Conservation (phyloP, 75 land plant species). For the Sequoiadendron giganteum region DNA sequence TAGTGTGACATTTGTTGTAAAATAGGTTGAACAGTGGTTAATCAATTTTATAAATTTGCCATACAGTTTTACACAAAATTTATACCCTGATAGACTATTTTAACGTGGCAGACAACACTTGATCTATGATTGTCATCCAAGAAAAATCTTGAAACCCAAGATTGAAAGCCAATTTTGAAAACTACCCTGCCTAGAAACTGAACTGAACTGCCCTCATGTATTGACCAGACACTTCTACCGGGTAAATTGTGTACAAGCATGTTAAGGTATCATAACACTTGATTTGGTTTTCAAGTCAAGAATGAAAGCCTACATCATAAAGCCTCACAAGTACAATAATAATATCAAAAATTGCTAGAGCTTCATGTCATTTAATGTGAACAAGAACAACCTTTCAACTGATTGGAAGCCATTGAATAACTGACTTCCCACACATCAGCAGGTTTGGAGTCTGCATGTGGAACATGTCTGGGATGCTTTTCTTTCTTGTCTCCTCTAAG, state of each 20-base stretch:
- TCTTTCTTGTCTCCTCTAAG: slow-evolving; percentile 92
- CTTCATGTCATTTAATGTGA: slow-evolving; percentile 30
- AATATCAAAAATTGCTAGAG: background rate
- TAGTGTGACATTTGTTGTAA: no score
- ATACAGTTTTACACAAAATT: no score
- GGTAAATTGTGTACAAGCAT: background rate
- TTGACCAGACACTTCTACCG: background rate
- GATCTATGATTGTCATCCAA: background rate
- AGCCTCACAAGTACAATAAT: background rate
- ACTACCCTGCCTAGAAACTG: background rate
- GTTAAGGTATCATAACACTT: background rate
- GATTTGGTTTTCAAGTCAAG: background rate
- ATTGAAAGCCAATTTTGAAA: background rate
- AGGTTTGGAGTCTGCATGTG: slow-evolving; percentile 61
- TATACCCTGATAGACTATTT: background rate
- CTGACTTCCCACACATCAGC: slow-evolving; percentile 76
- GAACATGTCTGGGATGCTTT: slow-evolving; percentile 91
- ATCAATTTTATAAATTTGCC: no score
- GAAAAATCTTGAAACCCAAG: background rate
- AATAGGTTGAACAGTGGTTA: no score
- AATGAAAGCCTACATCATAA: background rate
- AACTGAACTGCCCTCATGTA: background rate
- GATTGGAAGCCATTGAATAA: slow-evolving; percentile 45
- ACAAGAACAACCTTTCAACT: slow-evolving; percentile 48
- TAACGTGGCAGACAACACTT: background rate